Conservation (phyloP, 225 moss, liverwort and hornwort species). For the Pseudisothecium myosuroides region DNA sequence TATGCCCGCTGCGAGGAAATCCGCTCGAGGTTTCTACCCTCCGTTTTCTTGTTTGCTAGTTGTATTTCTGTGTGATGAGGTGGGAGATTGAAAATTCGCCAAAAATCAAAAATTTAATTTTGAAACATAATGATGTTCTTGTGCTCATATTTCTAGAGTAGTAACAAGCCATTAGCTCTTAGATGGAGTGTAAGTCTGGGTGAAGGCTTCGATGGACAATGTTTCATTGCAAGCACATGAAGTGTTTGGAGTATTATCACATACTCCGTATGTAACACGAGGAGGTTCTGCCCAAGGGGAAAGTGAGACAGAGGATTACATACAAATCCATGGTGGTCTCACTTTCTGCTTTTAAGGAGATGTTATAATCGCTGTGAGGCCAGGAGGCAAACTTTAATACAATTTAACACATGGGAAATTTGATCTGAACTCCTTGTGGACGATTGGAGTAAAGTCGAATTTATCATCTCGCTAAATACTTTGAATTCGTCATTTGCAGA, state of each 20-base stretch:
- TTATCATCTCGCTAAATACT: not conserved
- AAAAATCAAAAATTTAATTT: not conserved
- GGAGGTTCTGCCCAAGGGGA: not conserved
- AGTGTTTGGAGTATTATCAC: not conserved
- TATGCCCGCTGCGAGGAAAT: conserved; percentile 21
- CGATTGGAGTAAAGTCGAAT: not conserved
- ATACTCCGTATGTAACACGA: not conserved
- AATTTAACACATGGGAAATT: not conserved
- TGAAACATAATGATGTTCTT: not conserved
- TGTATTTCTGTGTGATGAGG: not conserved
- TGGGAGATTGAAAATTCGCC: not conserved
- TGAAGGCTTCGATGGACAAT: not conserved
- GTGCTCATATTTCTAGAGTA: not conserved
- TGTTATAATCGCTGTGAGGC: not conserved
- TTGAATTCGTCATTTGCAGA: not conserved
- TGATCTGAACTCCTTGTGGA: not conserved
- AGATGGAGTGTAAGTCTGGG: not conserved
- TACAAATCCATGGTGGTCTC: not conserved
- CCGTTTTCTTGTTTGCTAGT: not conserved
- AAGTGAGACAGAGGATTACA: not conserved
- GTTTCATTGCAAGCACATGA: not conserved
- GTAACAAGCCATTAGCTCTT: not conserved
- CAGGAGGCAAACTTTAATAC: not conserved
- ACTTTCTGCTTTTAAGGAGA: not conserved
- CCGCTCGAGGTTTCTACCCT: conserved; percentile 36